Base-by-base conservation (phyloP, 768 basidiomycete species). In the Russula griseocarnosa region DNA sequence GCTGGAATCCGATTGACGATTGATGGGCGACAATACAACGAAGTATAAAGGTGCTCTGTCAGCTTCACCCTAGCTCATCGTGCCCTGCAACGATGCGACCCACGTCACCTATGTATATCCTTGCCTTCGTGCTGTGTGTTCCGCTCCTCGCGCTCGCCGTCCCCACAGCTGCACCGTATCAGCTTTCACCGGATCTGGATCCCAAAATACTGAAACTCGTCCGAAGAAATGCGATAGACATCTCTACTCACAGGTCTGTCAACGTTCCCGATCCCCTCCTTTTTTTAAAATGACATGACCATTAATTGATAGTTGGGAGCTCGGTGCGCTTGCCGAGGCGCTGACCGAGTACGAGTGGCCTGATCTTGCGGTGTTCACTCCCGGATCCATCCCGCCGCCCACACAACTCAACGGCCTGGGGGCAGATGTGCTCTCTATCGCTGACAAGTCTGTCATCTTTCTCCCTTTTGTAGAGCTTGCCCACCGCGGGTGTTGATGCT, bases 251-350 rank as follows among this genome's bases (percentile, higher is more conserved):
- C 20, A 67, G 66, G 66, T 67, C 24, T 26, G 58, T 46, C 47
- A 3, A 24, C 26, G 26, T 36, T 10, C 20, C 36, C 9, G 44
- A 10, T 38, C 46, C 32, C 24, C 40, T 34, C 30, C n/a, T 22
- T 5, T 20, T n/a, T n/a, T n/a, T 10, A 49, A 6, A 49, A 26
- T 50, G 24, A n/a, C n/a, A n/a, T n/a, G n/a, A 7, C 24, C 24
- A 3, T 16, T n/a, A 50, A 20, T 13, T 60, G 38, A 64, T 68
- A 85, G 83, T 64, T 86, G 86, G 86, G 84, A 85, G 67, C 67
- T 82, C 50, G 86, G 85, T 14, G 81, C 79, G 28, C 78, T 79
- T 36, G 75, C 81, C n/a, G 79, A 86, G 69, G 81, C 84, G 28
- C 69, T 86, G 55, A 78, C 79, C 16, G 85, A 86, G 70, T 72